phyloP scores from a whole-genome alignment of 1,284 basidiomycete genomes.

The Microbotryum intermedium region DNA sequence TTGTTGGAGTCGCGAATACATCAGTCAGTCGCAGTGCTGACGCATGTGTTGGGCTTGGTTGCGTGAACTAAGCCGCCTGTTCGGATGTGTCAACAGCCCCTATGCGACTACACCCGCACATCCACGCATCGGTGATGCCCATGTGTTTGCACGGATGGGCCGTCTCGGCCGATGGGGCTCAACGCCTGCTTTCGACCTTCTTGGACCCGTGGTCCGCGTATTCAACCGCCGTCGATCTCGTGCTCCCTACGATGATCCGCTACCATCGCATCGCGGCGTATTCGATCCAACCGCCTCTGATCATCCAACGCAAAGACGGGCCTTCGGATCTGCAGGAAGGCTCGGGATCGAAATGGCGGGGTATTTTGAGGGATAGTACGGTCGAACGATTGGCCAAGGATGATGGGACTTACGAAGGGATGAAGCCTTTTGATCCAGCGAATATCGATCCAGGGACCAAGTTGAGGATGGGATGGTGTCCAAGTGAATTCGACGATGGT shows the following conservation, averaged over 20 bases:
- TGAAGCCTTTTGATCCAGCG: not conserved
- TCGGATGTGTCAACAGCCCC: slow-evolving; percentile 54
- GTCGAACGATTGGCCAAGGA: slow-evolving; percentile 34
- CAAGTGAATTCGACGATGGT: too few relatives aligned
- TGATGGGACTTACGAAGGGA: slow-evolving; percentile 10
- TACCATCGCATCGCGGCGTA: slow-evolving; percentile 33
- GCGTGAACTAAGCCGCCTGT: slow-evolving; percentile 49
- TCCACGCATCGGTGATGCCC: slow-evolving; percentile 45
- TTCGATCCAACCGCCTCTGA: slow-evolving; percentile 38
- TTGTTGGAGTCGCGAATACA: slow-evolving; percentile 36
- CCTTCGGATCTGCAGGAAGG: slow-evolving; percentile 37
- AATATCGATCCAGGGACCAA: too few relatives aligned
- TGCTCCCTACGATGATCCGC: slow-evolving; percentile 56
- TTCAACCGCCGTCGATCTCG: slow-evolving; percentile 40
- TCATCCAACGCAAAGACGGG: slow-evolving; percentile 37
- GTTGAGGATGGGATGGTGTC: too few relatives aligned
- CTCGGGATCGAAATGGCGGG: slow-evolving; percentile 35
- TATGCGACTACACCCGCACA: slow-evolving; percentile 64
- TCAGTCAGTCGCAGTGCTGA: slow-evolving; percentile 34
- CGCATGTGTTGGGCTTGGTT: slow-evolving; percentile 36
- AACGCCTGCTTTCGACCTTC: slow-evolving; percentile 27
- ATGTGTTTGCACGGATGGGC: slow-evolving; percentile 37
- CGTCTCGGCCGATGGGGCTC: slow-evolving; percentile 30
- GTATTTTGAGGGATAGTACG: slow-evolving; percentile 37
- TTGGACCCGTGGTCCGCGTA: slow-evolving; percentile 36